Evolutionary conservation across 2,329 filamentous ascomycete genomes (phyloP), one percentile per base, ranked within the genome.

Genomic region (Aspergillus sp.): DNA sequence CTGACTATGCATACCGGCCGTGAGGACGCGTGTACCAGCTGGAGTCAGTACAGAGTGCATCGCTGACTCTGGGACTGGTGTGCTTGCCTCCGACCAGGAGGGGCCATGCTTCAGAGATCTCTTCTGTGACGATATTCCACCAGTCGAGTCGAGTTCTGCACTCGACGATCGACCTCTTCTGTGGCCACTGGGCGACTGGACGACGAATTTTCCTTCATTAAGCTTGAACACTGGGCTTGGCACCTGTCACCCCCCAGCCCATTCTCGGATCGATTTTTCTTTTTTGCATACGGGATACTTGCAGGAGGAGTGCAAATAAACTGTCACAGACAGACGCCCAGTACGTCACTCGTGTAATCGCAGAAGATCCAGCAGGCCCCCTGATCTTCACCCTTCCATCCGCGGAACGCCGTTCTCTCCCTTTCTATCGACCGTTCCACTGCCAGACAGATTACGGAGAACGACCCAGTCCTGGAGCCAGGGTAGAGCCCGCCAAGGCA

Each of bases 161-260:
- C 35, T 7, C 35, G 6, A 10, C 14, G 35, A 38, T 38, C 35
- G 35, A 38, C 26, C 8, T 30, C 26, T 30, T 8, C 26, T 1
- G 26, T 30, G 26, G 26, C 26, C 8, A 30, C 26, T 30, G 8
- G 10, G 1, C 42, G 22, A 22, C 22, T 22, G 22, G 22, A 7
- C 14, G 41, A 19, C 26, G 19, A 33, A 17, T 36, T 50, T 30
- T 45, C 10, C 46, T 43, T 52, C 49, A 47, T 51, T 55, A 57
- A 55, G 49, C 52, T 51, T 55, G 55, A 57, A 57, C 55, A 26
- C 47, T 45, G 36, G 55, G 32, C 55, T 57, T 57, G 55, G 53
- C 53, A 49, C 40, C 46, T 49, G 53, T 49, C 46, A 52, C 45
- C 36, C 22, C 22, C 22, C 22, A 22, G 22, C 7, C 22, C 22